Evolutionary conservation across 805 yeast species (phyloP).

Genomic region (Candida patagonica): DNA sequence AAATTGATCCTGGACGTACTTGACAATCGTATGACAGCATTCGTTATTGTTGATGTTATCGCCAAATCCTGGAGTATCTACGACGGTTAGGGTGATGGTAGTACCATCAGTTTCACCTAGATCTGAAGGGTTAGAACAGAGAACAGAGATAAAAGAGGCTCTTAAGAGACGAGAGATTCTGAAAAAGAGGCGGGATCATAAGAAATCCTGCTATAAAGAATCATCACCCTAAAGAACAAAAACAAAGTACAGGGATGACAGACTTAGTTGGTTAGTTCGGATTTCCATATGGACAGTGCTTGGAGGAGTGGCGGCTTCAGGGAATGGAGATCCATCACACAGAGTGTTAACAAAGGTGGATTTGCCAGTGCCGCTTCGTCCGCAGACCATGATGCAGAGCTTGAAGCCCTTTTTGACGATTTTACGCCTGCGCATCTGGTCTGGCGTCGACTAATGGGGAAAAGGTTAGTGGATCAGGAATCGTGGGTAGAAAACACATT

Average conservation of each 20-base stretch:
- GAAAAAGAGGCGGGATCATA: no score
- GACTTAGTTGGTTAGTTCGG: constrained; percentile 13
- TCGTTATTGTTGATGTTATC: constrained; percentile 56
- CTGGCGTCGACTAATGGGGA: constrained; percentile 17
- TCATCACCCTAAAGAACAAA: background rate
- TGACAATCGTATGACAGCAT: constrained; percentile 39
- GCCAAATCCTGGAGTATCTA: constrained; percentile 73
- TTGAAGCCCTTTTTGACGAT: constrained; percentile 50
- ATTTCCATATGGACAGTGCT: constrained; percentile 14
- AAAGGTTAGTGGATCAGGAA: no score
- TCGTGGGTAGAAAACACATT: background rate
- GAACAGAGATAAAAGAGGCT: background rate
- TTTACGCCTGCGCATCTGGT: constrained; percentile 44
- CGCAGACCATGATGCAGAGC: constrained; percentile 46
- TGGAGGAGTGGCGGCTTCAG: constrained; percentile 9
- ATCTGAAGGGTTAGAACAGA: constrained; percentile 22
- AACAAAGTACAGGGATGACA: background rate
- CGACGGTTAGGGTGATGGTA: constrained; percentile 45
- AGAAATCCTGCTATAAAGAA: background rate
- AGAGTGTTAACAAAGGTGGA: constrained; percentile 64
- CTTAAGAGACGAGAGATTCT: no score
- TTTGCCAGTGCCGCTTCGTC: constrained; percentile 69
- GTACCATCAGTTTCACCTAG: constrained; percentile 49
- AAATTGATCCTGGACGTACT: constrained; percentile 58
- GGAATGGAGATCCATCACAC: constrained; percentile 32